Percentiles rank a stretch among this genome's conserved stretches.
phyloP scores from a whole-genome alignment of 2,329 filamentous ascomycete genomes.

The Coleophoma eucalyptorum region DNA sequence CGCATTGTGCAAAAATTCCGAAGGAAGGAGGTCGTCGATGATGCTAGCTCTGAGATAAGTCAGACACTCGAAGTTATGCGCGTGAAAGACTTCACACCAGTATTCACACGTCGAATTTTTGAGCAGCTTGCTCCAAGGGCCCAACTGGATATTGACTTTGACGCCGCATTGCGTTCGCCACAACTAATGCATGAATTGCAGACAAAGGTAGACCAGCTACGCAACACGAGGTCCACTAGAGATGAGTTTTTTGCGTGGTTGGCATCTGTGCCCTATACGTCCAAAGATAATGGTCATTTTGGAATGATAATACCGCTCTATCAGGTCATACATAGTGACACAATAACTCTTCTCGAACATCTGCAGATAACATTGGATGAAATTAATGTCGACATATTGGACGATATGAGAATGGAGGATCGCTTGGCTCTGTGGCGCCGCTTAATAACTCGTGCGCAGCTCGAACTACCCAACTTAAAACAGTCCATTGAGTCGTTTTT shows the following conservation, averaged over 20 bases:
- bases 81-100: neutral
- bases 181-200: neutral
- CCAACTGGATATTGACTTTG: slow-evolving; percentile 1
- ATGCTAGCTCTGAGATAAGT: neutral
- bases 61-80: neutral
- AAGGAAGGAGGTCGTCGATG: neutral
- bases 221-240: slow-evolving; percentile 3
- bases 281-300: neutral
- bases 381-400: slow-evolving; percentile 19
- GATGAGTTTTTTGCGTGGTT: slow-evolving; percentile 3
- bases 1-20: no score
- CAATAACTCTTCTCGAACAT: slow-evolving; percentile 15
- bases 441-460: slow-evolving; percentile 14
- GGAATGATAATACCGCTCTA: slow-evolving; percentile 11
- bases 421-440: slow-evolving; percentile 23
- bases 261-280: neutral
- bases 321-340: slow-evolving; percentile 21
- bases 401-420: slow-evolving; percentile 25
- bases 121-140: slow-evolving; percentile 2
- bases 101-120: neutral
- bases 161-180: slow-evolving; percentile 4
- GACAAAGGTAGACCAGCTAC: neutral
- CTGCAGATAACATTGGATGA: slow-evolving; percentile 19
- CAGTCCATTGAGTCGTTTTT: slow-evolving; percentile 7
- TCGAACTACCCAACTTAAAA: slow-evolving; percentile 11